Evolutionary conservation across 352 stramenopile species (phyloP).

Genomic region (Elongisporangium undulatum): DNA sequence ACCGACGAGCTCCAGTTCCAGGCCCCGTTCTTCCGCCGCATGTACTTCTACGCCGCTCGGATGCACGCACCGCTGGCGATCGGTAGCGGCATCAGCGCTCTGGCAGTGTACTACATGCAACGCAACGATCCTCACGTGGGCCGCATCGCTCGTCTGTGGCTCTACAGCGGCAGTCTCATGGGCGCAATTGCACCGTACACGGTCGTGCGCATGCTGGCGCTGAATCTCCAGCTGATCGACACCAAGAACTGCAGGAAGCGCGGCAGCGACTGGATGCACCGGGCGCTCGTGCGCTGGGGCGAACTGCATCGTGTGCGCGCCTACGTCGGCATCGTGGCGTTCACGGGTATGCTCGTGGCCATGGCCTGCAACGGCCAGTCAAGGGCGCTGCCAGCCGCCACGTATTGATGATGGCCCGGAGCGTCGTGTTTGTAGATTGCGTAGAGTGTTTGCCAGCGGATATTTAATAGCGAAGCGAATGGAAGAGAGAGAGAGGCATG

Average conservation of each 20-base stretch:
- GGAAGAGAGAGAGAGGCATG: neutral
- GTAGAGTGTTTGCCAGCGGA: neutral
- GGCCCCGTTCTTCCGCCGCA: constrained; percentile 67
- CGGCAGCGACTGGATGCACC: constrained; percentile 41
- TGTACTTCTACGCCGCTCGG: constrained; percentile 72
- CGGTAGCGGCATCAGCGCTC: constrained; percentile 42
- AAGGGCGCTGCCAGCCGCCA: neutral
- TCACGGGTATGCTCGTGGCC: constrained; percentile 55
- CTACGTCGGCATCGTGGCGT: constrained; percentile 43
- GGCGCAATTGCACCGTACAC: constrained; percentile 62
- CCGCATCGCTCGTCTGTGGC: constrained; percentile 45
- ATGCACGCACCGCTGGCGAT: constrained; percentile 58
- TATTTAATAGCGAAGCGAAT: neutral
- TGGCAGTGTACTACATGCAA: constrained; percentile 45
- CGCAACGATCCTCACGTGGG: constrained; percentile 13
- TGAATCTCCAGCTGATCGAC: constrained; percentile 63
- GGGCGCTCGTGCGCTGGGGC: constrained; percentile 50
- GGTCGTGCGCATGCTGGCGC: constrained; percentile 51
- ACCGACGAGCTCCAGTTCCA: constrained; percentile 50
- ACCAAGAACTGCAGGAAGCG: constrained; percentile 28
- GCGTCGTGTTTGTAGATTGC: neutral
- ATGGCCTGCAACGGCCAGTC: constrained; percentile 33
- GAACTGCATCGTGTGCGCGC: constrained; percentile 53
- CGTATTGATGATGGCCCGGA: neutral
- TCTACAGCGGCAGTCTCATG: constrained; percentile 51